phyloP scores from a whole-genome alignment of 163 green algal genomes.

The Chloromonas sp. region DNA sequence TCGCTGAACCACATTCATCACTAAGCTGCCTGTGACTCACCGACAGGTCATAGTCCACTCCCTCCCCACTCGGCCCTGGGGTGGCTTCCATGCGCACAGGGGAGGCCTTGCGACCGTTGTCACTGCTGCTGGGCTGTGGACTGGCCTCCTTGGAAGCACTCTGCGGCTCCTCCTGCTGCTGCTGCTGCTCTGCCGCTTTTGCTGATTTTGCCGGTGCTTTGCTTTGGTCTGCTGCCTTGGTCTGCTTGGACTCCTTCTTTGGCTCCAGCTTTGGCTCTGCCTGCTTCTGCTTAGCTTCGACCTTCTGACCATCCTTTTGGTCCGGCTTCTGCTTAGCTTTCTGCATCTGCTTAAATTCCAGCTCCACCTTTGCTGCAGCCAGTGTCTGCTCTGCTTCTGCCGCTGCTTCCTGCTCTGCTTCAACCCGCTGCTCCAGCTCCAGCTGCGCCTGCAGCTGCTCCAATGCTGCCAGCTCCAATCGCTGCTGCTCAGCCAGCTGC shows the following conservation, averaged over 20 bases:
- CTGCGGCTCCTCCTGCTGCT: background rate
- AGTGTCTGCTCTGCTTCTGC: background rate
- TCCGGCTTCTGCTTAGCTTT: background rate
- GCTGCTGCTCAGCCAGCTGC: background rate
- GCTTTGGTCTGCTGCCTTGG: background rate
- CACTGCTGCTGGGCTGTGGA: background rate
- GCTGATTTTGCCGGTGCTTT: background rate
- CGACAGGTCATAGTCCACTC: background rate
- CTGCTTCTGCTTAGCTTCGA: background rate
- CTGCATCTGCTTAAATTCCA: background rate
- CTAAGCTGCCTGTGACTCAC: background rate
- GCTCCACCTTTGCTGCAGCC: background rate
- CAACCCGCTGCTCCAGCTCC: background rate
- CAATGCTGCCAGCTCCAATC: background rate
- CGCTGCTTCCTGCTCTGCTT: background rate
- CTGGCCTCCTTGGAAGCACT: background rate
- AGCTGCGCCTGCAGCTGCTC: background rate
- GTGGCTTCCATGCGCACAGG: background rate
- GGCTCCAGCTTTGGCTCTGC: background rate
- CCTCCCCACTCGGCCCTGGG: background rate
- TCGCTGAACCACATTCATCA: background rate
- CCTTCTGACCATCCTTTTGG: background rate
- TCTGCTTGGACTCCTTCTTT: background rate
- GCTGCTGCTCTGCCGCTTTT: background rate
- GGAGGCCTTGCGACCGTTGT: background rate